Base-by-base conservation (phyloP, 1,139 yeast genomes). In the Torulaspora pretoriensis region DNA sequence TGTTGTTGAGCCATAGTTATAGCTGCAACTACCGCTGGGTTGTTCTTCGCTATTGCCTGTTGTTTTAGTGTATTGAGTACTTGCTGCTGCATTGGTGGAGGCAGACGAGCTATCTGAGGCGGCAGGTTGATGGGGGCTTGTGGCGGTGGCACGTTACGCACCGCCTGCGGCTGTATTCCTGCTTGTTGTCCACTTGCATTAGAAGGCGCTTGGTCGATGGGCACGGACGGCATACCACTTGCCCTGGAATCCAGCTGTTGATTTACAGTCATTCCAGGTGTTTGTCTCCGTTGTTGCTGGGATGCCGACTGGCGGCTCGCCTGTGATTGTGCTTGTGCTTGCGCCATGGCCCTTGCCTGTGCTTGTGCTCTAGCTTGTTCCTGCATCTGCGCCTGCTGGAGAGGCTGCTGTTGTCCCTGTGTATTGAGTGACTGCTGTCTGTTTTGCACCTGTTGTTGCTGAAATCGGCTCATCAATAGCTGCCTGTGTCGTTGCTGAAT, bases 1-100 rank as follows among this genome's bases (percentile, higher is more conserved):
- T 62, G 70, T 46, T 65, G 70, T 49, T 65, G 70, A 31, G 67
- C 68, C 45, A 57, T 50, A 59, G 74, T 57, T 59, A 75, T 57
- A 63, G 79, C 55, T 67, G 61, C 47, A 5, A 58, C 59, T 1
- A 60, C 63, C 8, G 64, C 54, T 4, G 60, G 60, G 35, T 63
- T 63, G 39, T 61, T 56, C 36, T 56, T 61, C 16, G 61, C 57
- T 8, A 61, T 50, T 7, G 66, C 67, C 36, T 63, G 64, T 38
- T 61, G 64, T 37, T 63, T 61, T 16, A 63, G 47, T 12, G 55
- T 49, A 24, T 51, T 54, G 22, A 63, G 50, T 7, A 62, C 63
- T 24, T 61, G 65, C 33, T 61, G 59, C 40, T 62, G 67, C 39
- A 56, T 51, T n/a, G 60, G 60, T 22, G 61, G 54, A 3, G 67